These are phyloP conservation scores for Aspergillus heteromorphus DNA, from an alignment of 495 filamentous ascomycete genomes.

Conservation along the genomic window DNA sequence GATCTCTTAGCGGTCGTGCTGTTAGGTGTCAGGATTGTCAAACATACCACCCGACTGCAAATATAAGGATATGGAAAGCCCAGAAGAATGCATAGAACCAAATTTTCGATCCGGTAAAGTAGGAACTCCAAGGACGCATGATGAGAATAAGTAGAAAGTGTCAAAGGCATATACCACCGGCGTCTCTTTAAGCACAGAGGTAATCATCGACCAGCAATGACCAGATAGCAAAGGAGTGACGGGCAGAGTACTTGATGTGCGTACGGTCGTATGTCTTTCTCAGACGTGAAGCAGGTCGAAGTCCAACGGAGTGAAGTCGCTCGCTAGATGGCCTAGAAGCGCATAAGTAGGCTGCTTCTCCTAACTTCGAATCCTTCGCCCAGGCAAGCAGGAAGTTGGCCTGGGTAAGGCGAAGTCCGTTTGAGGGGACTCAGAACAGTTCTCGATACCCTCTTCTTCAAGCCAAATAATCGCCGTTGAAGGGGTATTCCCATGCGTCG, in stretches of 20 bases:
- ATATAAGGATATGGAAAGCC: constrained; percentile 73
- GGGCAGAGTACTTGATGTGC: neutral
- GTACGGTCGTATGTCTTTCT: neutral
- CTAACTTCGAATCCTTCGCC: neutral
- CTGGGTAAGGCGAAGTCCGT: neutral
- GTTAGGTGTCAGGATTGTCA: constrained; percentile 15
- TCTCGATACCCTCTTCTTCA: neutral
- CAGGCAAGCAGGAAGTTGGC: neutral
- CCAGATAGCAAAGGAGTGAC: neutral
- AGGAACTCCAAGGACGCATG: constrained; percentile 38
- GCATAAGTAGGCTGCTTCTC: neutral
- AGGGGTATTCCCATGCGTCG: neutral
- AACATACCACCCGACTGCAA: constrained; percentile 80
- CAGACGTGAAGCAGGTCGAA: neutral
- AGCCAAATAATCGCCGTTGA: neutral
- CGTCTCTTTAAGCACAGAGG: constrained; percentile 2
- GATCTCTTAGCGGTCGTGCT: constrained; percentile 5
- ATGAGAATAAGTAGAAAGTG: constrained; percentile 2
- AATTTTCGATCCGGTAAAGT: constrained; percentile 62
- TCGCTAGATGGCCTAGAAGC: neutral
- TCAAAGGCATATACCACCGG: neutral
- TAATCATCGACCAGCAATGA: constrained; percentile 24
- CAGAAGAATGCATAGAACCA: constrained; percentile 85
- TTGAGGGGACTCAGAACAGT: neutral
- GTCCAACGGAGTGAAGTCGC: neutral